Evolutionary conservation across 805 yeast species (phyloP), one percentile per base, ranked within the genome.

Genomic region (Kregervanrija delftensis): DNA sequence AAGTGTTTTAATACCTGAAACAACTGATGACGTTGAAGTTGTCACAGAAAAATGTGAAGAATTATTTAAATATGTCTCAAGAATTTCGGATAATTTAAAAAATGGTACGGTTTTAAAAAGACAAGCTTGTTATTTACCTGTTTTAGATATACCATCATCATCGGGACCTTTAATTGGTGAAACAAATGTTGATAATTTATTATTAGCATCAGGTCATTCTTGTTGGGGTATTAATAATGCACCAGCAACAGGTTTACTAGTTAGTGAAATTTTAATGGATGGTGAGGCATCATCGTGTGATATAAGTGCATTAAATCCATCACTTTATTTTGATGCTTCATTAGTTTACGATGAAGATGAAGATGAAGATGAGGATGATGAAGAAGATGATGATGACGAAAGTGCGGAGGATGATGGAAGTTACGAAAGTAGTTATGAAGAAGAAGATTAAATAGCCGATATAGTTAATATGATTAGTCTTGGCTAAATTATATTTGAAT

Each of bases 201-300:
- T 69, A 55, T 63, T 91, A 45, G 96, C 96, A 2, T 78, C 91
- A 12, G 99, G 98, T 0, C 99, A 91, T 64, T 85, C 96, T 12
- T 93, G 98, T 66, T 91, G 99, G 99, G 99, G 99, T 16, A 93
- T 91, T 50, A 93, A 91, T 67, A 91, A 93, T 64, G 96, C 96
- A 0, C 97, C 97, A 1, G 97, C 86, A 4, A 90, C 97, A 0
- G 99, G 99, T n/a, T 80, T 87, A 58, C 74, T 93, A 34, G 75
- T 91, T 81, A 81, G 96, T 51, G 98, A 91, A 65, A 57, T 91
- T 44, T 63, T 91, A 39, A 63, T 91, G 38, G 97, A 91, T 41
- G 98, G 97, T 11, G 79, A 77, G 51, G 83, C 84, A 8, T 71
- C 65, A 33, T 77, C 87, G 47, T 93, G 96, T 22, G 87, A 85